Percentiles rank a stretch among this genome's conserved stretches.
Evolutionary conservation across 1,139 yeast species (phyloP).

Genomic region (Saccharomyces hybrid): DNA sequence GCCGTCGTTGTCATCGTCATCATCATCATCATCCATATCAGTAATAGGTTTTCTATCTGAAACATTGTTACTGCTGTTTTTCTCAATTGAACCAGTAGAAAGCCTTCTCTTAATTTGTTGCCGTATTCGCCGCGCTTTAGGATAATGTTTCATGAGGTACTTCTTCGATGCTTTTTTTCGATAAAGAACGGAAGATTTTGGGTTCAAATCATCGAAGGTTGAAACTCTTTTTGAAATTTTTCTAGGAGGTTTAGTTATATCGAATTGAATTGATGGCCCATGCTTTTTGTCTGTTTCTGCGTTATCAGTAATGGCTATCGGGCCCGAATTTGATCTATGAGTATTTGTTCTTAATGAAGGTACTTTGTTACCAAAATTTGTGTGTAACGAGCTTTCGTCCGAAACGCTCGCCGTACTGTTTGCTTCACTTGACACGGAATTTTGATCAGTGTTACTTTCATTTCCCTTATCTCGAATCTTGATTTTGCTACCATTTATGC

Average conservation of each 20-base stretch:
- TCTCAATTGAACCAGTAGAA: conserved; percentile 13
- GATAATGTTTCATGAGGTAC: conserved; percentile 12
- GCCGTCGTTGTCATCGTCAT: conserved; percentile 21
- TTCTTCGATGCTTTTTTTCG: conserved; percentile 10
- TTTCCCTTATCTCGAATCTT: background rate
- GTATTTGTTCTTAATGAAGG: background rate
- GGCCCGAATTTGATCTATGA: background rate
- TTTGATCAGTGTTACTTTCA: background rate
- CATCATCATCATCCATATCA: conserved; percentile 12
- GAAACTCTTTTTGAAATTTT: conserved; percentile 1
- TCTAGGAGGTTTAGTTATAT: conserved; percentile 22
- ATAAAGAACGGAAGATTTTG: background rate
- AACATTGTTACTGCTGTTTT: background rate
- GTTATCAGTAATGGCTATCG: background rate
- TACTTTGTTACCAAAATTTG: background rate
- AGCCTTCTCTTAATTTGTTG: conserved; percentile 16
- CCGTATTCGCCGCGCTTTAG: conserved; percentile 19
- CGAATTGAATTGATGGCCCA: conserved; percentile 24
- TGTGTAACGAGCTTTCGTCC: background rate
- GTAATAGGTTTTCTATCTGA: background rate
- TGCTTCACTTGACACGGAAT: background rate
- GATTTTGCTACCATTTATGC: background rate
- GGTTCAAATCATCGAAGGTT: background rate
- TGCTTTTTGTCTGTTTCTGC: background rate
- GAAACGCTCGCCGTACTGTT: background rate